phyloP scores from a whole-genome alignment of 2,329 filamentous ascomycete species.

The Pseudogymnoascus sp. region DNA sequence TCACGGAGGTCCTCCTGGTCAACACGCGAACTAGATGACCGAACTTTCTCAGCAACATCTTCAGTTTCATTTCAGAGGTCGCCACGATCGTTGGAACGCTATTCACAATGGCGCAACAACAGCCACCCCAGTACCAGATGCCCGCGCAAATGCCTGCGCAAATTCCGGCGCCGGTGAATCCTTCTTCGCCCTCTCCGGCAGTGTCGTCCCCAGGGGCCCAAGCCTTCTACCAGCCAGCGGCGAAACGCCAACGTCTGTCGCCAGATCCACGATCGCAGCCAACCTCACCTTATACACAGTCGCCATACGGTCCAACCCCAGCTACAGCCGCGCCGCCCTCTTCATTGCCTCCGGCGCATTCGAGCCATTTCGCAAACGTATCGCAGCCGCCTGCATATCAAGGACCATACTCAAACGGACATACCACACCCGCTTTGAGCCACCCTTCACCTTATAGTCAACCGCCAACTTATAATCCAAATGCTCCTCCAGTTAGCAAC shows the following conservation, averaged over 20 bases:
- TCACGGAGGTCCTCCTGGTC: neutral
- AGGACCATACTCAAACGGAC: constrained; percentile 30
- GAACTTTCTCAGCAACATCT: neutral
- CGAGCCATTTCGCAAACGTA: constrained; percentile 25
- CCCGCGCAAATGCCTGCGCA: constrained; percentile 17
- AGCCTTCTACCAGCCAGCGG: constrained; percentile 56
- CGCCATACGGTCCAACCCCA: constrained; percentile 45
- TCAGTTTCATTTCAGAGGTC: neutral
- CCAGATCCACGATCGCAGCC: constrained; percentile 63
- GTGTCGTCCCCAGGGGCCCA: constrained; percentile 54
- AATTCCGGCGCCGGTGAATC: constrained; percentile 40
- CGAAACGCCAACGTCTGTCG: constrained; percentile 66
- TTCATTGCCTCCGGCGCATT: constrained; percentile 21
- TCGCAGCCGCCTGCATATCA: constrained; percentile 26
- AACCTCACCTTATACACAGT: constrained; percentile 51
- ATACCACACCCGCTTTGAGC: constrained; percentile 21
- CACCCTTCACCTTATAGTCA: constrained; percentile 19
- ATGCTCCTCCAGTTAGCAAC: constrained; percentile 1
- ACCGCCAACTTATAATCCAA: constrained; percentile 11
- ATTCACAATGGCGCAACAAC: constrained; percentile 30
- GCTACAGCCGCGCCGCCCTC: constrained; percentile 26
- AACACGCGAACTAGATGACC: neutral
- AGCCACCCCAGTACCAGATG: constrained; percentile 23
- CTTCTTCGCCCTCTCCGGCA: constrained; percentile 57
- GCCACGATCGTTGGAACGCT: constrained; percentile 7